Conservation (phyloP, 2,329 filamentous ascomycete species). For the Fusarium sublunatum region DNA sequence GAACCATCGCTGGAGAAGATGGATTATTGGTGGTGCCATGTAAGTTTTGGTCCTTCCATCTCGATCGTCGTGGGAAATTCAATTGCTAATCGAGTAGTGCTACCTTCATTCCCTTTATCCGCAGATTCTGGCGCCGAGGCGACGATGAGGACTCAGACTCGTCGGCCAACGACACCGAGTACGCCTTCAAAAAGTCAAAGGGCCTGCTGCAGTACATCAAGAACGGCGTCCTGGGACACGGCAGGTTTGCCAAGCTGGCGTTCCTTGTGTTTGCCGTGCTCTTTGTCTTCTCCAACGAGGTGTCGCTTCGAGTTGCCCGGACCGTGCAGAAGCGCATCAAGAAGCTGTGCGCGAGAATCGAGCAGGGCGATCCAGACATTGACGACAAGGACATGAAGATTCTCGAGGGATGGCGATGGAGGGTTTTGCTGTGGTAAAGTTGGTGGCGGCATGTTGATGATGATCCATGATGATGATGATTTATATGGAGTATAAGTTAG, state of each 20-base stretch:
- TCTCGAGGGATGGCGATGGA: slow-evolving; percentile 67
- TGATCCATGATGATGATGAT: slow-evolving; percentile 25
- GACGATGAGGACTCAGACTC: slow-evolving; percentile 52
- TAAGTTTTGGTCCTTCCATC: slow-evolving; percentile 49
- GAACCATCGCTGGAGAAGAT: slow-evolving; percentile 63
- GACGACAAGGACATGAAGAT: slow-evolving; percentile 61
- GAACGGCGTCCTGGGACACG: slow-evolving; percentile 56
- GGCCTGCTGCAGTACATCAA: slow-evolving; percentile 63
- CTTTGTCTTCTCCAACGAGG: slow-evolving; percentile 70
- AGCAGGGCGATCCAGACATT: slow-evolving; percentile 59
- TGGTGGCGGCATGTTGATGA: slow-evolving; percentile 6
- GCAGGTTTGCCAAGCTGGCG: slow-evolving; percentile 61
- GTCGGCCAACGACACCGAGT: slow-evolving; percentile 65
- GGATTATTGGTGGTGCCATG: slow-evolving; percentile 64
- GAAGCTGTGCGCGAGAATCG: slow-evolving; percentile 59
- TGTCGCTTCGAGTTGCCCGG: slow-evolving; percentile 64
- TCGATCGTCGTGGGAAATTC: not conserved
- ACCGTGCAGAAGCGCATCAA: slow-evolving; percentile 63
- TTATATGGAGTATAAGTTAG: slow-evolving; percentile 17
- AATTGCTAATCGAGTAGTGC: slow-evolving; percentile 52
- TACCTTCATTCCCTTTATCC: slow-evolving; percentile 63
- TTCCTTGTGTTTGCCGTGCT: slow-evolving; percentile 68
- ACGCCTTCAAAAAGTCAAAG: slow-evolving; percentile 65
- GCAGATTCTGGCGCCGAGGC: slow-evolving; percentile 62
- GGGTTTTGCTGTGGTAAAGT: slow-evolving; percentile 60